These are phyloP conservation scores for Aspergillus neoniger DNA, from an alignment of 2,329 filamentous ascomycete species.

Conservation along the genomic window DNA sequence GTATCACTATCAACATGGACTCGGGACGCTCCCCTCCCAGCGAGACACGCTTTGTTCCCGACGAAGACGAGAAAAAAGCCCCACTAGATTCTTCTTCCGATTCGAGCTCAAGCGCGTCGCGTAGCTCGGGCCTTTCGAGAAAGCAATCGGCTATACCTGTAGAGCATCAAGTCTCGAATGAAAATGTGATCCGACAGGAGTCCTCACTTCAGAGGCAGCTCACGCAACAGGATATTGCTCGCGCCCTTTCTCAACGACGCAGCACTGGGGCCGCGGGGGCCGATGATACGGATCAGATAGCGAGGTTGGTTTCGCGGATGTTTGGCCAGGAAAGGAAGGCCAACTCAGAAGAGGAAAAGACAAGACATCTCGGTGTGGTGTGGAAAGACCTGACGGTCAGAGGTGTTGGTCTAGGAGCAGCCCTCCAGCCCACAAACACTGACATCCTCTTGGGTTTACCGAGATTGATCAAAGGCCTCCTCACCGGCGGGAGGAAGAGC, in stretches of 20 bases:
- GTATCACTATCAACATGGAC: not conserved
- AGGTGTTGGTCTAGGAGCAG: constrained; percentile 67
- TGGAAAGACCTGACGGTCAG: constrained; percentile 72
- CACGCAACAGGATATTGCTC: constrained; percentile 21
- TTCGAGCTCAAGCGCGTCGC: not conserved
- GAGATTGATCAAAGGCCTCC: constrained; percentile 49
- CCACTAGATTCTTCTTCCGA: not conserved
- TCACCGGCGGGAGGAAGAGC: constrained; percentile 37
- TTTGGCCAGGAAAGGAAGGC: constrained; percentile 66
- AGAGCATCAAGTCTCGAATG: not conserved
- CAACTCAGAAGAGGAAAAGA: constrained; percentile 69
- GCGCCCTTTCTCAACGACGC: constrained; percentile 29
- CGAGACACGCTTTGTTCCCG: not conserved
- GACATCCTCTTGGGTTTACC: constrained; percentile 57
- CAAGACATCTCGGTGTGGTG: constrained; percentile 67
- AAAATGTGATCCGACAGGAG: not conserved
- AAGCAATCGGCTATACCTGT: not conserved
- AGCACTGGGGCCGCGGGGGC: constrained; percentile 26
- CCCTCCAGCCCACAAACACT: constrained; percentile 58
- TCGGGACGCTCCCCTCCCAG: not conserved
- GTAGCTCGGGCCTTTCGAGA: not conserved
- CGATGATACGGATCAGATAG: constrained; percentile 36
- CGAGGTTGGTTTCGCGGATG: constrained; percentile 66
- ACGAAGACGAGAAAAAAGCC: not conserved
- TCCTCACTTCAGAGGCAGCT: constrained; percentile 4